Conservation (phyloP, 768 basidiomycete species). For the Mycena albidolilacea region DNA sequence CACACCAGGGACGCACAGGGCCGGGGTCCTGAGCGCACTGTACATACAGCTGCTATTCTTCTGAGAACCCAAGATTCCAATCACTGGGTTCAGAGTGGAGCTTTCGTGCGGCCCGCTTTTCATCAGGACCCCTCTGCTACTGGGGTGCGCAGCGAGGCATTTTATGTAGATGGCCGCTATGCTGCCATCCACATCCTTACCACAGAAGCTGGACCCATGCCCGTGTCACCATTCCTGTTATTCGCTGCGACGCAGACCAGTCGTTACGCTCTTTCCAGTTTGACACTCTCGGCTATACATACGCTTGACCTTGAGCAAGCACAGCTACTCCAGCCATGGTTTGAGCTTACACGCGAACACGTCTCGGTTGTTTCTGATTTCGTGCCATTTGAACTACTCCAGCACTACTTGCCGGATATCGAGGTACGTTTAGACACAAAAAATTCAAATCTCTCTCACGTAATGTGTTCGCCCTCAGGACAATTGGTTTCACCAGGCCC, state of each 20-base stretch:
- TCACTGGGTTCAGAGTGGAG: neutral
- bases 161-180: constrained; percentile 1
- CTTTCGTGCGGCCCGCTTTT: neutral
- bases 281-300: neutral
- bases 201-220: neutral
- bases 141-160: neutral
- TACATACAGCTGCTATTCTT: neutral
- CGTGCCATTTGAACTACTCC: no score
- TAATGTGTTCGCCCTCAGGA: no score
- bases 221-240: neutral
- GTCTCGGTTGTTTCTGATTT: no score
- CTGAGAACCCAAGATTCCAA: neutral
- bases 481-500: no score
- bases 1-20: neutral
- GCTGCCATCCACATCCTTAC: neutral
- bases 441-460: no score
- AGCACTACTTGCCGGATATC: no score
- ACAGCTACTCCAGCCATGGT: neutral
- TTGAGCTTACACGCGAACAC: neutral
- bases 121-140: no score
- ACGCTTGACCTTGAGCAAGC: neutral
- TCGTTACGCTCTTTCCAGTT: neutral
- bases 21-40: neutral
- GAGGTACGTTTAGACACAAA: no score
- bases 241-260: neutral